Evolutionary conservation across 2,329 filamentous ascomycete genomes (phyloP).

Genomic region (Fusarium sp.): DNA sequence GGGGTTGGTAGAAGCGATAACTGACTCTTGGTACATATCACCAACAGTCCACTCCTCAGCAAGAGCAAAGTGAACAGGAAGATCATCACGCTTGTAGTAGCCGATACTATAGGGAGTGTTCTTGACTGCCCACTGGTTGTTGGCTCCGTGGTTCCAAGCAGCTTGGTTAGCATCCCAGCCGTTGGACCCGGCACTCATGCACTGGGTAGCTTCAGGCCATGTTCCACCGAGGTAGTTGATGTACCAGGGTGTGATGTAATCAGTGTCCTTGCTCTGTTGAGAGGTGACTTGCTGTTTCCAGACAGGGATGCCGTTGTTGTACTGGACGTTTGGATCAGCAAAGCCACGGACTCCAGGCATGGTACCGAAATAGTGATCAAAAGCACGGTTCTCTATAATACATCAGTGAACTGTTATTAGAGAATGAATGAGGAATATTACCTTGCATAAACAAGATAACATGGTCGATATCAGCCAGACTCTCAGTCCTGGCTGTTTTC

Average conservation of each 20-base stretch:
- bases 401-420: not conserved
- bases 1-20: slow-evolving; percentile 61
- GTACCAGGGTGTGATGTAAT: slow-evolving; percentile 52
- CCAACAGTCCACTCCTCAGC: slow-evolving; percentile 9
- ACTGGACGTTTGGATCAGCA: slow-evolving; percentile 7
- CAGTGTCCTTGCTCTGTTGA: not conserved
- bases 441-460: slow-evolving; percentile 13
- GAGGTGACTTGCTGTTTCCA: slow-evolving; percentile 2
- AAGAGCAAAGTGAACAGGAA: not conserved
- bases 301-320: not conserved
- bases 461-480: slow-evolving; percentile 11
- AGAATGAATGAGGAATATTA: accelerated
- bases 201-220: slow-evolving; percentile 61
- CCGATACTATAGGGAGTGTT: slow-evolving; percentile 9
- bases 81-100: not conserved
- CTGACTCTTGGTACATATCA: slow-evolving; percentile 65
- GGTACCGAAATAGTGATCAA: slow-evolving; percentile 16
- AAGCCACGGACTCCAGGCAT: slow-evolving; percentile 16
- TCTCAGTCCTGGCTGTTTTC: not conserved
- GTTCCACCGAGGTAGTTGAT: slow-evolving; percentile 62
- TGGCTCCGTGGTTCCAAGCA: slow-evolving; percentile 58
- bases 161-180: slow-evolving; percentile 61
- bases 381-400: not conserved
- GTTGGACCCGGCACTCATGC: slow-evolving; percentile 60
- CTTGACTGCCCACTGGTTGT: slow-evolving; percentile 61